A percentile compares a stretch with the other conserved stretches of the same genome.
Conservation (phyloP, 2,329 filamentous ascomycete genomes). For the Xylariaceae sp. region DNA sequence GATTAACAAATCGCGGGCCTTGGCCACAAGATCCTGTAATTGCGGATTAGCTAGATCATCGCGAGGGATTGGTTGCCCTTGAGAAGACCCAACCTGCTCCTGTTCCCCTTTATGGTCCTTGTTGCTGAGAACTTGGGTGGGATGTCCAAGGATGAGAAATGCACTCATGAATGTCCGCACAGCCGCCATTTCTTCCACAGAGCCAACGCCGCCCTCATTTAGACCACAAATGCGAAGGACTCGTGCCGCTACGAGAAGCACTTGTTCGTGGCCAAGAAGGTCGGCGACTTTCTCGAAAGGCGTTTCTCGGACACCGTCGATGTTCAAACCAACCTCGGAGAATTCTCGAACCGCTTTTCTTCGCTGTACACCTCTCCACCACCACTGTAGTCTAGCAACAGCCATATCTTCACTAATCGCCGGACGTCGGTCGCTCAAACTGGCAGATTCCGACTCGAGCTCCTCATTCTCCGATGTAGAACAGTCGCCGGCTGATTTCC, state of each 20-base stretch:
- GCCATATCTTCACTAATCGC: constrained; percentile 59
- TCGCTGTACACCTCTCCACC: constrained; percentile 62
- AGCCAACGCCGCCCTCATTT: constrained; percentile 60
- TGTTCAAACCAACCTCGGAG: constrained; percentile 62
- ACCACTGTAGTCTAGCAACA: constrained; percentile 64
- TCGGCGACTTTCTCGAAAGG: constrained; percentile 73
- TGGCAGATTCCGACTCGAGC: constrained; percentile 34
- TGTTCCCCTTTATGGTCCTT: constrained; percentile 62
- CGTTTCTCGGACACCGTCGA: constrained; percentile 67
- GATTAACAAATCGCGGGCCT: constrained; percentile 73
- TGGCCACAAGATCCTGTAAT: constrained; percentile 69
- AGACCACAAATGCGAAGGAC: constrained; percentile 69
- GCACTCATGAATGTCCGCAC: constrained; percentile 76
- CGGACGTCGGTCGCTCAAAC: constrained; percentile 49
- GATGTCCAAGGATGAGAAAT: constrained; percentile 76
- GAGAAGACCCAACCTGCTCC: constrained; percentile 51
- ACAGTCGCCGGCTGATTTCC: constrained; percentile 32
- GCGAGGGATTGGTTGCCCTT: constrained; percentile 43
- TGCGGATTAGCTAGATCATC: constrained; percentile 60
- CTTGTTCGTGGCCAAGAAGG: constrained; percentile 63
- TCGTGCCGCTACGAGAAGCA: constrained; percentile 63
- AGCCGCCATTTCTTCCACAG: constrained; percentile 66
- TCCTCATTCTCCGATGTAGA: constrained; percentile 50
- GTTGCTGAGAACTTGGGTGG: constrained; percentile 72
- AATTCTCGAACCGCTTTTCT: constrained; percentile 64